Base-by-base conservation (phyloP, 148 eudicot species). In the Selenicereus undatus region DNA sequence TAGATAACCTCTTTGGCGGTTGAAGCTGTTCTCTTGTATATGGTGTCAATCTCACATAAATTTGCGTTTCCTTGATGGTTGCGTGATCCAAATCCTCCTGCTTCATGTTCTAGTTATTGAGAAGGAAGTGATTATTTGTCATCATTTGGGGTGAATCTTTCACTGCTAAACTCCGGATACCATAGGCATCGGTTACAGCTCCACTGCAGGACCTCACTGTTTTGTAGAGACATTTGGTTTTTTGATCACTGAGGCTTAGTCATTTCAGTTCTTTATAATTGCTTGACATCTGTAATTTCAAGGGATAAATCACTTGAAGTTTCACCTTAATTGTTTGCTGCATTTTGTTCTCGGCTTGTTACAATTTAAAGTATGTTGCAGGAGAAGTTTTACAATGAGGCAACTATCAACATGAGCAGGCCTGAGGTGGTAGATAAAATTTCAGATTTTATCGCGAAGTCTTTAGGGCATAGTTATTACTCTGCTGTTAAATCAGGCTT, bases 401-500 rank as follows among this genome's bases (percentile, higher is more conserved):
- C 79, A 52, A 95, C 95, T 29, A 82, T 78, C 78, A 87, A 89
- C 89, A 65, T 83, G 86, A 87, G 89, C 35, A 89, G 86, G 83
- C 75, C 83, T 35, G 81, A 85, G 71, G 78, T 89, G 30, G 78
- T 86, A 24, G 84, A 87, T 64, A 80, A 79, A n/a, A 71, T 91
- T 16, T 84, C 81, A 54, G 27, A 77, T 27, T 81, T 93, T 68
- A 85, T 87, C 11, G 54, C 86, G 32, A 68, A 86, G 81, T 81
- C 86, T 79, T 81, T 87, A 72, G 97, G 91, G 35, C 72, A 82
- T 36, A 74, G 83, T 6, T 82, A 84, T 43, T 52, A 79, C 39
- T 83, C 91, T 74, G 86, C 87, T 76, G 80, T 95, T 60, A 82
- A 84, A 84, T 75, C 88, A 42, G 97, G 97, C 70, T 95, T 95